These are phyloP conservation scores for Spergularia bocconei DNA, from an alignment of 148 eudicot species.

Conservation along the genomic window DNA sequence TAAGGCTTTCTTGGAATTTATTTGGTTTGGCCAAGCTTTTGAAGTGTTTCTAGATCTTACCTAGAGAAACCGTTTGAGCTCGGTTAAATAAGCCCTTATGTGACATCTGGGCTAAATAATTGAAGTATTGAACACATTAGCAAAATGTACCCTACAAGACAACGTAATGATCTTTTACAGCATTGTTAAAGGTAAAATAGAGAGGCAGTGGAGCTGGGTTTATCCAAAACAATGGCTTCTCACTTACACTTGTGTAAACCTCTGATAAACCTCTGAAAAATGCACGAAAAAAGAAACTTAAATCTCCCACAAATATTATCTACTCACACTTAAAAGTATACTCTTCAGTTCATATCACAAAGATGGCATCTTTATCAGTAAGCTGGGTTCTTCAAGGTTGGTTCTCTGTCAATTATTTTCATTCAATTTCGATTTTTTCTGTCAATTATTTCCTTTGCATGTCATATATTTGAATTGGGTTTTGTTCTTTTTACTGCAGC, in stretches of 20 bases:
- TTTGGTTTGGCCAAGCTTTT: too few species aligned
- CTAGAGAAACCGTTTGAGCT: too few species aligned
- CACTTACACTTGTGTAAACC: background rate
- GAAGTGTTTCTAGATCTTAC: too few species aligned
- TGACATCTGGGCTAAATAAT: too few species aligned
- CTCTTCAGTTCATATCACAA: background rate
- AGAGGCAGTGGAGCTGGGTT: background rate
- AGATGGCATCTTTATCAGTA: conserved; percentile 16
- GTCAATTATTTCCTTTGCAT: background rate
- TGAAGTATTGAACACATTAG: too few species aligned
- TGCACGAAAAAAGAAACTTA: background rate
- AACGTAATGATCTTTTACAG: too few species aligned
- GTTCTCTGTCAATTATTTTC: background rate
- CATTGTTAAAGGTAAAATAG: too few species aligned
- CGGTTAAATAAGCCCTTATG: too few species aligned
- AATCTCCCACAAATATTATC: too few species aligned
- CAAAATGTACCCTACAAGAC: too few species aligned
- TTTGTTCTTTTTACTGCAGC: background rate
- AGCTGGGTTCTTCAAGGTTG: conserved; percentile 18
- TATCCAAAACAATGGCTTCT: conserved; percentile 13
- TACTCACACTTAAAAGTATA: background rate
- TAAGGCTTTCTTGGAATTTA: too few species aligned
- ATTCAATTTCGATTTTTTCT: background rate
- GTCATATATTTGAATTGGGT: background rate
- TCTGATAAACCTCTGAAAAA: background rate